Conservation (phyloP, 2,329 filamentous ascomycete genomes). For the Colletotrichum kahawae region DNA sequence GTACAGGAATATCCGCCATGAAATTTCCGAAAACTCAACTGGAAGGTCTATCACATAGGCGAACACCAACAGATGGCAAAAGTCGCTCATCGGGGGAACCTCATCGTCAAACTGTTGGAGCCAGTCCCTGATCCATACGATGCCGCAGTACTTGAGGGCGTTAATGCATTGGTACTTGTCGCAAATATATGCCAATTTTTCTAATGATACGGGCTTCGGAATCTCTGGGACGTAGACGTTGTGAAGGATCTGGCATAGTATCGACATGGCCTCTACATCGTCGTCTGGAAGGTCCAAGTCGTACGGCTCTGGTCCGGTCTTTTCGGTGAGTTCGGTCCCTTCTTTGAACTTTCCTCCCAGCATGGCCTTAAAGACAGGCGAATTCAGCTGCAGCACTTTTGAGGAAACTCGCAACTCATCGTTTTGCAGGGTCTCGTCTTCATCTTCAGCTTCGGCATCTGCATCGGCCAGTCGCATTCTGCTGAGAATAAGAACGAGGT, state of each 20-base stretch:
- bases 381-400: constrained; percentile 26
- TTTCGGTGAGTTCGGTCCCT: constrained; percentile 13
- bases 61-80: constrained; percentile 23
- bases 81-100: constrained; percentile 14
- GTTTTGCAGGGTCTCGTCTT: background rate
- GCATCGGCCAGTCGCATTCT: background rate
- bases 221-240: constrained; percentile 27
- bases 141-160: constrained; percentile 21
- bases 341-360: constrained; percentile 26
- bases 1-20: constrained; percentile 20
- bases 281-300: constrained; percentile 30
- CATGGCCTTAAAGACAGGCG: constrained; percentile 31
- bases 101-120: constrained; percentile 11
- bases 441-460: background rate
- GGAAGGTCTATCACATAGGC: constrained; percentile 22
- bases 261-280: constrained; percentile 31
- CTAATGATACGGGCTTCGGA: constrained; percentile 28
- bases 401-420: constrained; percentile 21
- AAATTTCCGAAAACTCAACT: constrained; percentile 19
- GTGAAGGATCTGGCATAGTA: constrained; percentile 37
- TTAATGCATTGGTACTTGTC: constrained; percentile 29
- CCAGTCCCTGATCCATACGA: constrained; percentile 23
- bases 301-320: background rate
- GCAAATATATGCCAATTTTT: constrained; percentile 29
- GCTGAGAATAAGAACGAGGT: constrained; percentile 20